These are phyloP conservation scores for Hysterangium stoloniferum DNA, from an alignment of 768 basidiomycete species.

Conservation along the genomic window DNA sequence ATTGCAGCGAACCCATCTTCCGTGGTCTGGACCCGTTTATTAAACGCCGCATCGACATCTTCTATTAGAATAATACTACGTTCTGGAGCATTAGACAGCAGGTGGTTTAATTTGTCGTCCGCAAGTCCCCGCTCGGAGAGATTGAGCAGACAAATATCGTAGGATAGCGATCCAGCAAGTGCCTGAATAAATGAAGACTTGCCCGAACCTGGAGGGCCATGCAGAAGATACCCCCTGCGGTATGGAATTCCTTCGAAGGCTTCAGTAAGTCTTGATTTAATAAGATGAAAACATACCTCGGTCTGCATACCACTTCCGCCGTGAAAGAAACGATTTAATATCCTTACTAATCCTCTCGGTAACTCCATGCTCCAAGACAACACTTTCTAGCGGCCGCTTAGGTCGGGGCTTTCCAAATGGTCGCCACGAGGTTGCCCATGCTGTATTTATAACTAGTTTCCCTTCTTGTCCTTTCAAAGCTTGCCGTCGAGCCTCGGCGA, in stretches of 20 bases:
- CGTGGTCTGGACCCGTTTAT: constrained; percentile 79
- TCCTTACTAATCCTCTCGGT: constrained; percentile 79
- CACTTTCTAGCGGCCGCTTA: constrained; percentile 81
- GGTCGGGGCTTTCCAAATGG: constrained; percentile 89
- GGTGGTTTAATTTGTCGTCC: constrained; percentile 92
- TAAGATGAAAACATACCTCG: constrained; percentile 51
- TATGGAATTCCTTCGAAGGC: constrained; percentile 79
- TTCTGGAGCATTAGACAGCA: constrained; percentile 89
- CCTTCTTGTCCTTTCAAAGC: constrained; percentile 85
- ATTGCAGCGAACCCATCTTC: constrained; percentile 74
- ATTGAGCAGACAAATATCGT: constrained; percentile 95
- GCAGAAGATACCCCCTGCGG: constrained; percentile 86
- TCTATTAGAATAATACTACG: constrained; percentile 93
- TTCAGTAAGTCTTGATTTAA: constrained; percentile 4
- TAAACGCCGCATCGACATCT: constrained; percentile 96
- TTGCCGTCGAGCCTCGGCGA: constrained; percentile 83
- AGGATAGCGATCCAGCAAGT: constrained; percentile 82
- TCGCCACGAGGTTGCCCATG: constrained; percentile 95
- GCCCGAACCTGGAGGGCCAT: constrained; percentile 96
- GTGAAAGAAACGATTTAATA: constrained; percentile 68
- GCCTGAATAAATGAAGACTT: constrained; percentile 99
- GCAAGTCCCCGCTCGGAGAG: constrained; percentile 92
- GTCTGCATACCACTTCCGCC: constrained; percentile 93
- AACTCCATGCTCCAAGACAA: constrained; percentile 78
- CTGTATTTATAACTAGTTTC: constrained; percentile 91